Percentiles rank a stretch among this genome's conserved stretches.
These are phyloP conservation scores for Nemania sp. DNA, from an alignment of 2,329 filamentous ascomycete genomes.

Conservation along the genomic window DNA sequence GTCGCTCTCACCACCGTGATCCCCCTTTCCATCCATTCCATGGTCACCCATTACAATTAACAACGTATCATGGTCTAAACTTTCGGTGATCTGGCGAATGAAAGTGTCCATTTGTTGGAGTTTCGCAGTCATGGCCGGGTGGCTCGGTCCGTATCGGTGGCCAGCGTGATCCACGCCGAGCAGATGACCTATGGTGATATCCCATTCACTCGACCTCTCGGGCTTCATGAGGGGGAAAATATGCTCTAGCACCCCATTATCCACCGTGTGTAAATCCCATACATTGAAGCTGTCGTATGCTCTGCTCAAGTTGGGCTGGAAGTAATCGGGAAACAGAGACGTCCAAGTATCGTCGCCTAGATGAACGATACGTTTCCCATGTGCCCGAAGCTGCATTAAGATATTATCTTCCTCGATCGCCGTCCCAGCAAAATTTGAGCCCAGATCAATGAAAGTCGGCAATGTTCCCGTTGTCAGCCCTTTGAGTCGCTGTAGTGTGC, in stretches of 20 bases:
- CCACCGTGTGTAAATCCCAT: conserved; percentile 95
- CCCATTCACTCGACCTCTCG: conserved; percentile 74
- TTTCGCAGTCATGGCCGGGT: conserved; percentile 89
- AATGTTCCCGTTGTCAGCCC: conserved; percentile 93
- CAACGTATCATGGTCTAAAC: conserved; percentile 82
- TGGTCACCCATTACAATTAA: conserved; percentile 98
- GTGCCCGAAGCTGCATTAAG: conserved; percentile 67
- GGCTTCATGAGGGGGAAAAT: conserved; percentile 79
- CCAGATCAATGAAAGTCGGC: conserved; percentile 91
- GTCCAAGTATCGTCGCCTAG: conserved; percentile 99
- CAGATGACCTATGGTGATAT: conserved; percentile 92
- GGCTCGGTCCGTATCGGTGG: conserved; percentile 92
- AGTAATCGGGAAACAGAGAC: conserved; percentile 89
- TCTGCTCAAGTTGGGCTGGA: conserved; percentile 81
- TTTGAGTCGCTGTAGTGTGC: conserved; percentile 89
- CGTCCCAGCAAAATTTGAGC: conserved; percentile 92
- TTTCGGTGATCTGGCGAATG: conserved; percentile 70
- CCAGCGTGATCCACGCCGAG: conserved; percentile 96
- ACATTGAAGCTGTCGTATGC: conserved; percentile 98
- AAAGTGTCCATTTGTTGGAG: conserved; percentile 88
- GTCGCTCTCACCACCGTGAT: conserved; percentile 97
- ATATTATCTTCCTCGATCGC: conserved; percentile 92
- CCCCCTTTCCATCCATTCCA: conserved; percentile 96
- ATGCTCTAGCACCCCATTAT: conserved; percentile 91
- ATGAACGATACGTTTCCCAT: conserved; percentile 79